A percentile compares a stretch with the other conserved stretches of the same genome.
Conservation (phyloP, 305 asterid genomes). For the Solanum aculeatissimum region DNA sequence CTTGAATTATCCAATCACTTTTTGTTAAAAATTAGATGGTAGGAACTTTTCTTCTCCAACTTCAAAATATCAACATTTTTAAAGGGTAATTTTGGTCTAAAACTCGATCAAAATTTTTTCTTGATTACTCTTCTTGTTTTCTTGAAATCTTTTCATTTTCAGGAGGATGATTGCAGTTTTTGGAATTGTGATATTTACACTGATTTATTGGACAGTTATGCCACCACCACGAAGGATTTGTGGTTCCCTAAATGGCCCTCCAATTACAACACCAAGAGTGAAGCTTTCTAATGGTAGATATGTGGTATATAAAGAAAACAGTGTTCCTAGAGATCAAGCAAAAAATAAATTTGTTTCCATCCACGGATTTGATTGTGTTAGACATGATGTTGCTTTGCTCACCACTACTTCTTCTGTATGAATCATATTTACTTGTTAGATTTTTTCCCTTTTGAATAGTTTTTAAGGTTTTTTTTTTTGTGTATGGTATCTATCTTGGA, state of each 20-base stretch:
- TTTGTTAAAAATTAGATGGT: not conserved
- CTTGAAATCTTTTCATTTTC: not conserved
- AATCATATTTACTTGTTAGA: not conserved
- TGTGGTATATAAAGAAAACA: not conserved
- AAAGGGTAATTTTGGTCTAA: not conserved
- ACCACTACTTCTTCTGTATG: not conserved
- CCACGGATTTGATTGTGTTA: too few species aligned
- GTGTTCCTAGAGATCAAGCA: too few species aligned
- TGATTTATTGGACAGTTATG: not conserved
- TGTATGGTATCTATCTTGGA: too few species aligned
- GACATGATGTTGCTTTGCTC: slow-evolving; percentile 1
- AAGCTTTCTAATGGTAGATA: too few species aligned
- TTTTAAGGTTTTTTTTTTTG: not conserved
- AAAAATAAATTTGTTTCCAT: too few species aligned
- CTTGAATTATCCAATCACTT: not conserved
- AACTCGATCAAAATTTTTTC: not conserved
- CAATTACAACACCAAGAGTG: too few species aligned
- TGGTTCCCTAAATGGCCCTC: too few species aligned
- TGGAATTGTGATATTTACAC: not conserved
- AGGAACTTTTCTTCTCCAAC: not conserved
- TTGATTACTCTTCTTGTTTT: not conserved
- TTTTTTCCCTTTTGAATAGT: not conserved
- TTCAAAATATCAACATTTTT: not conserved
- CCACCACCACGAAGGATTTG: not conserved
- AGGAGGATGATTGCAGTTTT: not conserved